Percentiles rank a stretch among this genome's conserved stretches.
These are phyloP conservation scores for Oxyria digyna DNA, from an alignment of 148 eudicot genomes.

Conservation along the genomic window DNA sequence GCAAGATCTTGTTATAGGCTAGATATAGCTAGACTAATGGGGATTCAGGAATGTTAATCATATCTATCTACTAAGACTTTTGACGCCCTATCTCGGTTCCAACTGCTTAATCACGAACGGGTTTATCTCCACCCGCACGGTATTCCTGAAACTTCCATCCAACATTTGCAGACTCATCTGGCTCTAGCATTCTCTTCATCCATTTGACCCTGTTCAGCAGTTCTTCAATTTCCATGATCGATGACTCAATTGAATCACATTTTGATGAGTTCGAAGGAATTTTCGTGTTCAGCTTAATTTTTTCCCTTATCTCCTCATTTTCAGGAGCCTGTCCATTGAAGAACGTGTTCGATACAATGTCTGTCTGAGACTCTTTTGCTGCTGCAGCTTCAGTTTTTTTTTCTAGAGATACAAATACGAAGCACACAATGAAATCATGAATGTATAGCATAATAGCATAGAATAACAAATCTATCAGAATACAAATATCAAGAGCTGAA, in stretches of 20 bases:
- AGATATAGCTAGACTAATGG: too few species aligned
- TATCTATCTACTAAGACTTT: too few species aligned
- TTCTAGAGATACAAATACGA: neutral
- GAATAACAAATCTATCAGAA: too few species aligned
- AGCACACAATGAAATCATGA: neutral
- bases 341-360: neutral
- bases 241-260: constrained; percentile 37
- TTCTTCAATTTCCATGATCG: constrained; percentile 54
- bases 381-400: neutral
- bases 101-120: neutral
- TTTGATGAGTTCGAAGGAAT: constrained; percentile 25
- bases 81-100: neutral
- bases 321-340: constrained; percentile 17
- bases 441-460: too few species aligned
- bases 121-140: neutral
- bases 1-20: too few species aligned
- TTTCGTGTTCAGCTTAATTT: constrained; percentile 16
- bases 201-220: constrained; percentile 51
- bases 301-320: constrained; percentile 15
- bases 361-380: neutral
- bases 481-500: neutral
- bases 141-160: constrained; percentile 48
- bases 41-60: too few species aligned
- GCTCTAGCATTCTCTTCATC: constrained; percentile 37
- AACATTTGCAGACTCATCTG: constrained; percentile 16